A percentile compares a stretch with the other conserved stretches of the same genome.
These are phyloP conservation scores for Melastoma malabathricum DNA, from an alignment of 345 rosid species.

Conservation along the genomic window DNA sequence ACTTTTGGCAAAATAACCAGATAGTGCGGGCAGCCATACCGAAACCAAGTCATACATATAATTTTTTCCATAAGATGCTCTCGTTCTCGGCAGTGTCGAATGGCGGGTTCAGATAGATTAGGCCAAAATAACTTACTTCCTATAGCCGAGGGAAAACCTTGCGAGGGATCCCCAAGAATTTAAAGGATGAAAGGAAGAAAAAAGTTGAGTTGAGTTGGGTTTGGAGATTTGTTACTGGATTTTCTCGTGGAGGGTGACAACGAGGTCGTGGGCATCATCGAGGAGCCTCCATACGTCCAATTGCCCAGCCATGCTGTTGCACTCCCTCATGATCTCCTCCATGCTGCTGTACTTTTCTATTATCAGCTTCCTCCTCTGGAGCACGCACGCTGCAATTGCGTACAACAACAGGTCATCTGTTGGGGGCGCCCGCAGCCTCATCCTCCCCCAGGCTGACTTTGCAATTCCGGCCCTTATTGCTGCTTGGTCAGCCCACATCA, in stretches of 20 bases:
- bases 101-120: background rate
- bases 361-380: conserved; percentile 85
- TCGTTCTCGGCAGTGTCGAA: background rate
- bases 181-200: background rate
- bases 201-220: background rate
- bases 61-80: background rate
- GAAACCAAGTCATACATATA: conserved; percentile 5
- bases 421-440: conserved; percentile 79
- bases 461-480: conserved; percentile 71
- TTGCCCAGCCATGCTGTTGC: conserved; percentile 86
- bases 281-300: conserved; percentile 95
- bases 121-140: background rate
- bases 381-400: conserved; percentile 87
- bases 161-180: conserved; percentile 1
- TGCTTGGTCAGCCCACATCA: conserved; percentile 93
- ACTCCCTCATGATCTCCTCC: conserved; percentile 92
- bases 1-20: conserved; percentile 1
- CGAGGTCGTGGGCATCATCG: conserved; percentile 88
- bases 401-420: conserved; percentile 80
- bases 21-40: conserved; percentile 10
- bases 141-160: background rate
- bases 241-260: conserved; percentile 71
- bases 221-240: conserved; percentile 17
- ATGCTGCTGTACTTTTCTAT: conserved; percentile 82
- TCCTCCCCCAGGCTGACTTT: conserved; percentile 72